Base-by-base conservation (phyloP, 2,329 filamentous ascomycete species). In the Monilinia laxa region DNA sequence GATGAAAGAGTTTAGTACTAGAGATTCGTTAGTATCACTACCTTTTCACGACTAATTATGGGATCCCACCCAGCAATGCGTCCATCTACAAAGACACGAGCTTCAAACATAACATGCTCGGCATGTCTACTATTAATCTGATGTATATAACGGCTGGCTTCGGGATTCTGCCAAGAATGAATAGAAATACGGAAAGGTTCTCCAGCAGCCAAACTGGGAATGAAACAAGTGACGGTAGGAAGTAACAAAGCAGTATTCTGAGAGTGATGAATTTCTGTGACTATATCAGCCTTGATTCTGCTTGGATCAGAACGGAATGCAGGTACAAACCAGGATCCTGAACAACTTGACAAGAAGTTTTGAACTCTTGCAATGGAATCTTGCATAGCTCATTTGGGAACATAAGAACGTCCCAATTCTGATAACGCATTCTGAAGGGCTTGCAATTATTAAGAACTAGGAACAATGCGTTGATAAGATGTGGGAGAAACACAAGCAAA, bases 401-500 rank as follows among this genome's bases (percentile, higher is more conserved):
- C 69, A 96, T 81, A 54, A 96, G 85, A 65, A 95, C 85, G 74
- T 96, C 92, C 92, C 92, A 96, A 74, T 92, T 87, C 72, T 92
- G 85, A 82, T 90, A 96, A 68, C 92, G 88, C 92, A 96, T 96
- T 55, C 67, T 73, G 56, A 64, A 40, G 16, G 42, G 35, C 49
- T 57, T 47, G 25, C 35, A 49, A 67, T 64, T 54, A 57, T 55
- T 31, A 47, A 59, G 38, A 47, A 45, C 45, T 56, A 31, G 58
- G 57, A 54, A 57, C 42, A 40, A 51, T 62, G 35, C 53, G 31
- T 59, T 65, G 23, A 53, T 42, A 53, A 51, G 31, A 18, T 60
- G 31, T 28, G 64, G 49, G 35, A 56, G 40, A 52, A 67, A 38
- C 58, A 64, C 55, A 40, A 51, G 65, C 58, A 60, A 59, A 28